Evolutionary conservation across 2,329 filamentous ascomycete genomes (phyloP).

Genomic region (Escovopsis weberi): DNA sequence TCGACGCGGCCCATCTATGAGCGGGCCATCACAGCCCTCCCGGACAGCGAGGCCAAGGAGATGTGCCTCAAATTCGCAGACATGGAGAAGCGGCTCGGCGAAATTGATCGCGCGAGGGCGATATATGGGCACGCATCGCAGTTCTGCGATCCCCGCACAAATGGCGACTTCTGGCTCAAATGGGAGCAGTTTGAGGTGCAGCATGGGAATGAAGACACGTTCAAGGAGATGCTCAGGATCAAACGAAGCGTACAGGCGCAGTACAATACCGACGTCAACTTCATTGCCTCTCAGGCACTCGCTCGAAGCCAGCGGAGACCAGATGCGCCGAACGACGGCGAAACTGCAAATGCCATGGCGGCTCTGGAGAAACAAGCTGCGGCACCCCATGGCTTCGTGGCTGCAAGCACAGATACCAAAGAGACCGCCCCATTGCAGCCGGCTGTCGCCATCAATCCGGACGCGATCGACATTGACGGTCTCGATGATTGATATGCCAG

Average conservation of each 20-base stretch:
- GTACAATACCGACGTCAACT: constrained; percentile 98
- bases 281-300: constrained; percentile 90
- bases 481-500: constrained; percentile 44
- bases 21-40: constrained; percentile 82
- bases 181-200: constrained; percentile 97
- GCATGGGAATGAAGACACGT: constrained; percentile 97
- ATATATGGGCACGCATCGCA: constrained; percentile 96
- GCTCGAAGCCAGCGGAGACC: constrained; percentile 61
- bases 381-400: constrained; percentile 81
- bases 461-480: constrained; percentile 69
- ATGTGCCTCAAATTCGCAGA: constrained; percentile 99
- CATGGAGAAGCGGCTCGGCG: constrained; percentile 81
- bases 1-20: constrained; percentile 95
- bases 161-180: constrained; percentile 82
- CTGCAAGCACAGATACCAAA: constrained; percentile 62
- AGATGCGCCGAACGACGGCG: constrained; percentile 26
- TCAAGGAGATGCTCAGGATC: constrained; percentile 97
- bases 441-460: constrained; percentile 53
- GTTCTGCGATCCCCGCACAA: constrained; percentile 89
- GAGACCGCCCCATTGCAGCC: constrained; percentile 28
- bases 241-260: constrained; percentile 95
- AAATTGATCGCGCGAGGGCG: constrained; percentile 86
- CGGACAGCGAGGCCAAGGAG: constrained; percentile 81
- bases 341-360: constrained; percentile 70
- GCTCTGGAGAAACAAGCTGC: constrained; percentile 77